Percentiles rank a stretch among this genome's conserved stretches.
Conservation (phyloP, 177 flowering plant species). For the Vitis hybrid region DNA sequence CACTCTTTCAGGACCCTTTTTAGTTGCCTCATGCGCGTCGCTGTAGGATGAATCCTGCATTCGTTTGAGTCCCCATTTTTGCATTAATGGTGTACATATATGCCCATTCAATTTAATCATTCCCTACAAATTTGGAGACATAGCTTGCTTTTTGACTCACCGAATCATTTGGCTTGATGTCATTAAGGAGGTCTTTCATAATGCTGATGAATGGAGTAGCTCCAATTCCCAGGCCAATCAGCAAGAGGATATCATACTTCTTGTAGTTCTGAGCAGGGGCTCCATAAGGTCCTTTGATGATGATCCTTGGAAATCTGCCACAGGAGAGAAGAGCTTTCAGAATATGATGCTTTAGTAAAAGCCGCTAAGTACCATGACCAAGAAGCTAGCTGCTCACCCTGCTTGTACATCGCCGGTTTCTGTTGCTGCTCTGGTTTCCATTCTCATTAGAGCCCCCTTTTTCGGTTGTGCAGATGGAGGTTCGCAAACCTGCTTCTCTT, state of each 20-base stretch:
- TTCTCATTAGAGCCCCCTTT: slow-evolving; percentile 50
- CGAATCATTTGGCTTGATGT: slow-evolving; percentile 32
- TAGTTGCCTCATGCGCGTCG: not conserved
- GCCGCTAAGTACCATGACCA: not conserved
- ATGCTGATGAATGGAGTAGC: slow-evolving; percentile 98
- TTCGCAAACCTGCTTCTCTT: slow-evolving; percentile 56
- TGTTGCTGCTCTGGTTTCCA: slow-evolving; percentile 54
- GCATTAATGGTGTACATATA: too few species aligned
- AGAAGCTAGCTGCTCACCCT: slow-evolving; percentile 29
- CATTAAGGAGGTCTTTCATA: slow-evolving; percentile 73
- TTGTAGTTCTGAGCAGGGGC: slow-evolving; percentile 91
- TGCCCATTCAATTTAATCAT: not conserved
- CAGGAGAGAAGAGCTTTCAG: not conserved
- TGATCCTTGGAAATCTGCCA: slow-evolving; percentile 61
- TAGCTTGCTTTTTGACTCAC: slow-evolving; percentile 34
- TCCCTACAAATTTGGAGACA: slow-evolving; percentile 1
- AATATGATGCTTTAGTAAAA: not conserved
- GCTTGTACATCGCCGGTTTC: slow-evolving; percentile 27
- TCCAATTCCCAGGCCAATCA: slow-evolving; percentile 94
- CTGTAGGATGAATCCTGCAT: slow-evolving; percentile 30
- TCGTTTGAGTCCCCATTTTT: not conserved
- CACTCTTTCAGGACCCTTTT: slow-evolving; percentile 66
- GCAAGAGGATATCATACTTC: slow-evolving; percentile 78
- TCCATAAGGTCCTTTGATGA: slow-evolving; percentile 89
- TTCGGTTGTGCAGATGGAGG: slow-evolving; percentile 30